Conservation (phyloP, 306 rosid species). For the Castanospermum australe region DNA sequence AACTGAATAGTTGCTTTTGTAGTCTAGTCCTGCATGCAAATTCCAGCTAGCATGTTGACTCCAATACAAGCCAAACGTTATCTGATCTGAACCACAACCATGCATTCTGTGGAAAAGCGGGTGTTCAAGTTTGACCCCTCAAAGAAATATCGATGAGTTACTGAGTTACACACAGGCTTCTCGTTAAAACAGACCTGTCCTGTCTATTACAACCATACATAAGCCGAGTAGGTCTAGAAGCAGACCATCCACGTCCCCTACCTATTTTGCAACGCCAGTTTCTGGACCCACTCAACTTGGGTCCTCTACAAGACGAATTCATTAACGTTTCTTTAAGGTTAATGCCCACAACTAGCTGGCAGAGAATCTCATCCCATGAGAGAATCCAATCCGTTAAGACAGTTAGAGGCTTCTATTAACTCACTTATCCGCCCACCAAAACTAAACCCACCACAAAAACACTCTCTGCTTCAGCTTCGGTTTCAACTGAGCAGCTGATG, state of each 20-base stretch:
- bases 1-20: neutral
- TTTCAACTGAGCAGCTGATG: conserved; percentile 44
- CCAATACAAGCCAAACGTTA: neutral
- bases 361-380: conserved; percentile 16
- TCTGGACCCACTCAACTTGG: conserved; percentile 9
- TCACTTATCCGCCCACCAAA: conserved; percentile 56
- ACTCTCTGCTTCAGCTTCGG: neutral
- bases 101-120: conserved; percentile 12
- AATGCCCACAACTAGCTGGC: neutral
- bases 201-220: too few relatives aligned
- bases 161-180: too few relatives aligned
- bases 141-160: neutral
- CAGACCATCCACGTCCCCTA: neutral
- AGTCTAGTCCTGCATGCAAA: neutral
- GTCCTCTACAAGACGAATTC: neutral
- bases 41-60: neutral
- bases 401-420: conserved; percentile 71
- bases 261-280: conserved; percentile 18
- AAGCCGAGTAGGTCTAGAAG: too few relatives aligned
- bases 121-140: neutral
- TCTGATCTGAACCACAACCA: conserved; percentile 16
- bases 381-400: conserved; percentile 66
- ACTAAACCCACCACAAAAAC: conserved; percentile 10
- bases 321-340: neutral
- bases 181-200: neutral